These are phyloP conservation scores for Coemansia asiatica DNA, from an alignment of 192 early-diverging fungal species.

Conservation along the genomic window DNA sequence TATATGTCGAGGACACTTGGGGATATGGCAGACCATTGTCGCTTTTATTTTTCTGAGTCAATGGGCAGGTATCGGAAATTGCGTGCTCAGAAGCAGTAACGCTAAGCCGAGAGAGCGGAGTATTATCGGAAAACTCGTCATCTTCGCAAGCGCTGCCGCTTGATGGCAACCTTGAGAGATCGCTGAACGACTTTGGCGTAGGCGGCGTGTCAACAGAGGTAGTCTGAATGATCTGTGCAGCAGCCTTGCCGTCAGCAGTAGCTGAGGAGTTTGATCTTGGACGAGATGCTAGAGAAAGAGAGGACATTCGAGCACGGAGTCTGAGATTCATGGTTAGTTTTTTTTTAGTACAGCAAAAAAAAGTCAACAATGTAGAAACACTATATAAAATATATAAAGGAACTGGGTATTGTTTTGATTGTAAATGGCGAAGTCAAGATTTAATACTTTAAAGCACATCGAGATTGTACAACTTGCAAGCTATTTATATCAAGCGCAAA, in stretches of 20 bases:
- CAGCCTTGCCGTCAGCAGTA: not conserved
- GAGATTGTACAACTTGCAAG: not conserved
- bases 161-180: not conserved
- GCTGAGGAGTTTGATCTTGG: not conserved
- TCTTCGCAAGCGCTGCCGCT: slow-evolving; percentile 1
- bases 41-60: not conserved
- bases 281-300: slow-evolving; percentile 17
- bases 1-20: not conserved
- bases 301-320: slow-evolving; percentile 20
- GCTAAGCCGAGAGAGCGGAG: slow-evolving; percentile 2
- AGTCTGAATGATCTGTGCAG: not conserved
- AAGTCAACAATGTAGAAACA: slow-evolving; percentile 1
- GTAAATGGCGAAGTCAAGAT: too few species aligned
- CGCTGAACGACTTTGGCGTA: slow-evolving; percentile 41
- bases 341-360: slow-evolving; percentile 3
- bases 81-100: not conserved
- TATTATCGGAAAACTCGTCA: not conserved
- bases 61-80: not conserved
- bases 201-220: slow-evolving; percentile 16
- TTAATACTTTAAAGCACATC: too few species aligned
- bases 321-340: not conserved
- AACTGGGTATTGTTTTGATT: too few species aligned
- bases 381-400: slow-evolving; percentile 1
- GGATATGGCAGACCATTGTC: not conserved
- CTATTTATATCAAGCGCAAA: not conserved